Conservation (phyloP, 331 rosid genomes). For the Rosa hybrid region DNA sequence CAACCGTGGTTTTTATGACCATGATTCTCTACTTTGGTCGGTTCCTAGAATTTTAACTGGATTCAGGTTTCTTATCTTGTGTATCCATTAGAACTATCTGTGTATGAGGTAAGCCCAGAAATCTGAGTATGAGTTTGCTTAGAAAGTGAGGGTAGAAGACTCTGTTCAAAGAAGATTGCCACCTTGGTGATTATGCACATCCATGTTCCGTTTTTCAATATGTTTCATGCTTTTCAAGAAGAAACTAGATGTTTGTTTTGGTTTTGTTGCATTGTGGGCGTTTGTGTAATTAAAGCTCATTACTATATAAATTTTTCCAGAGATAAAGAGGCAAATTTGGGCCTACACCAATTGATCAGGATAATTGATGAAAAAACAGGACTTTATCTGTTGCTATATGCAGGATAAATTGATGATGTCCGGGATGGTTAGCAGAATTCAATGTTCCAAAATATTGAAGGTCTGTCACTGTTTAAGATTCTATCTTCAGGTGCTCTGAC, state of each 20-base stretch:
- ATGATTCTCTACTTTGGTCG: background rate
- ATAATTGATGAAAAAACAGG: background rate
- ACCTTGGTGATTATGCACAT: background rate
- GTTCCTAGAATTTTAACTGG: background rate
- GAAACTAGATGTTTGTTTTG: background rate
- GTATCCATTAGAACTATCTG: background rate
- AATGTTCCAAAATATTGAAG: background rate
- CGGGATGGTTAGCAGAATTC: background rate
- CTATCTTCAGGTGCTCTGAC: background rate
- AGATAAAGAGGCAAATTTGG: background rate
- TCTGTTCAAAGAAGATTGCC: background rate
- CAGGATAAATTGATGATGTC: background rate
- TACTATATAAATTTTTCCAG: background rate
- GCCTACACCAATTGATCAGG: slow-evolving; percentile 1
- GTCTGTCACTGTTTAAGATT: background rate
- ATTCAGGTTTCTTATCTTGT: background rate
- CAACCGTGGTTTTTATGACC: background rate
- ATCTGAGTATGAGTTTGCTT: background rate
- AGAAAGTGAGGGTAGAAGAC: background rate
- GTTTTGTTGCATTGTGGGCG: background rate
- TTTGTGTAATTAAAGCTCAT: background rate
- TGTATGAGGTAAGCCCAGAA: background rate
- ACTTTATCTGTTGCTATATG: background rate
- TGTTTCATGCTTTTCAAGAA: background rate
- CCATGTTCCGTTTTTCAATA: background rate